Conservation (phyloP, 2,329 filamentous ascomycete genomes). For the Chaetomium olivaceum region DNA sequence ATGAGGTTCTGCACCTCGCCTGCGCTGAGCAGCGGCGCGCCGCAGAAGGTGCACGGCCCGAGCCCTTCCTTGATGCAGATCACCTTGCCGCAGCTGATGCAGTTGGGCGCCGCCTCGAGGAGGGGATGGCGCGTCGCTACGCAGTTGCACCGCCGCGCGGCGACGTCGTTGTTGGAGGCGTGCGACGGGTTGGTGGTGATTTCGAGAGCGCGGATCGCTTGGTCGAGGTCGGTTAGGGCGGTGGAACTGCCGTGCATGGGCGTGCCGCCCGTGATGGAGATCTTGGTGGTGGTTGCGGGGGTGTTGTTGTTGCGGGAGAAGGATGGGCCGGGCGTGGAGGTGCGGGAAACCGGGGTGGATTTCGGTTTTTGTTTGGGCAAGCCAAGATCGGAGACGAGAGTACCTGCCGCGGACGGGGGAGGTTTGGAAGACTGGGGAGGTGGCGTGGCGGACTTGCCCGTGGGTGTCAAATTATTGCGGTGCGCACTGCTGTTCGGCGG, state of each 20-base stretch:
- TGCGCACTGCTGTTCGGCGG: slow-evolving; percentile 40
- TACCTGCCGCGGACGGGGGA: slow-evolving; percentile 71
- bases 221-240: slow-evolving; percentile 68
- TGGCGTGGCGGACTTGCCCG: slow-evolving; percentile 50
- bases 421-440: slow-evolving; percentile 48
- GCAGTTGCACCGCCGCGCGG: slow-evolving; percentile 76
- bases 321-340: slow-evolving; percentile 54
- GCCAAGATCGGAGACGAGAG: slow-evolving; percentile 73
- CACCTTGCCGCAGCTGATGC: slow-evolving; percentile 88
- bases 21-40: slow-evolving; percentile 67
- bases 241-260: slow-evolving; percentile 81
- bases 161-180: slow-evolving; percentile 39
- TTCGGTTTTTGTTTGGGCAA: slow-evolving; percentile 54
- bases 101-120: slow-evolving; percentile 90
- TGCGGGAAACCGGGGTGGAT: slow-evolving; percentile 53
- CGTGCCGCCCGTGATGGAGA: slow-evolving; percentile 72
- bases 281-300: slow-evolving; percentile 58
- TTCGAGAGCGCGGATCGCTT: slow-evolving; percentile 85
- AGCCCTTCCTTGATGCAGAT: slow-evolving; percentile 93
- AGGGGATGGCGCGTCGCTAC: slow-evolving; percentile 85
- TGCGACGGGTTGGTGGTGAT: slow-evolving; percentile 85
- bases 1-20: slow-evolving; percentile 85
- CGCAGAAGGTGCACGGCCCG: slow-evolving; percentile 91
- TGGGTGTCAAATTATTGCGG: slow-evolving; percentile 46
- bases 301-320: slow-evolving; percentile 39